phyloP scores from a whole-genome alignment of 148 eudicot genomes.

The Heliamphora exappendiculata region DNA sequence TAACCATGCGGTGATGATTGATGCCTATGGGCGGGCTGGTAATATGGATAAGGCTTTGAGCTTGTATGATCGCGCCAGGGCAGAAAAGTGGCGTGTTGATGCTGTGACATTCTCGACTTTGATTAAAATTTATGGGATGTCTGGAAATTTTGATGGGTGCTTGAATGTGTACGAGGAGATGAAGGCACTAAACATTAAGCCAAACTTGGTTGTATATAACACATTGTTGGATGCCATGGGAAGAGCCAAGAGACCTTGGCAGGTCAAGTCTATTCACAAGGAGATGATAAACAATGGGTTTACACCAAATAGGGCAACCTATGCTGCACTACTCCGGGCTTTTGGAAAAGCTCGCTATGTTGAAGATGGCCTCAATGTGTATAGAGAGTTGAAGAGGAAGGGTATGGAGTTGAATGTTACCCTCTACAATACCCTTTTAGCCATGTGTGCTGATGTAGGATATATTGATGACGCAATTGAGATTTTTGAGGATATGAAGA shows the following conservation, averaged over 20 bases:
- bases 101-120: conserved; percentile 61
- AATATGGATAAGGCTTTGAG: conserved; percentile 54
- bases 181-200: conserved; percentile 71
- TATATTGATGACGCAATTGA: conserved; percentile 57
- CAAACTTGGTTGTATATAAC: conserved; percentile 52
- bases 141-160: conserved; percentile 83
- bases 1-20: conserved; percentile 75
- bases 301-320: conserved; percentile 59
- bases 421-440: conserved; percentile 63
- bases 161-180: conserved; percentile 89
- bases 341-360: conserved; percentile 68
- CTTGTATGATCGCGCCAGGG: conserved; percentile 74
- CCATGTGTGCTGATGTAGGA: conserved; percentile 82
- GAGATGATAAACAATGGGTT: conserved; percentile 52
- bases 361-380: conserved; percentile 58
- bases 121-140: conserved; percentile 56
- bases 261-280: conserved; percentile 56
- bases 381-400: conserved; percentile 66
- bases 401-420: conserved; percentile 52
- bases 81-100: conserved; percentile 67
- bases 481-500: conserved; percentile 71
- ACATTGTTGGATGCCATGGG: conserved; percentile 80
- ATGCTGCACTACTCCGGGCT: conserved; percentile 68
- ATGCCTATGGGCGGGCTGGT: conserved; percentile 69
- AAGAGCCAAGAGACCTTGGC: conserved; percentile 87